These are phyloP conservation scores for Claviceps lovelessii DNA, from an alignment of 2,329 filamentous ascomycete species.

Conservation along the genomic window DNA sequence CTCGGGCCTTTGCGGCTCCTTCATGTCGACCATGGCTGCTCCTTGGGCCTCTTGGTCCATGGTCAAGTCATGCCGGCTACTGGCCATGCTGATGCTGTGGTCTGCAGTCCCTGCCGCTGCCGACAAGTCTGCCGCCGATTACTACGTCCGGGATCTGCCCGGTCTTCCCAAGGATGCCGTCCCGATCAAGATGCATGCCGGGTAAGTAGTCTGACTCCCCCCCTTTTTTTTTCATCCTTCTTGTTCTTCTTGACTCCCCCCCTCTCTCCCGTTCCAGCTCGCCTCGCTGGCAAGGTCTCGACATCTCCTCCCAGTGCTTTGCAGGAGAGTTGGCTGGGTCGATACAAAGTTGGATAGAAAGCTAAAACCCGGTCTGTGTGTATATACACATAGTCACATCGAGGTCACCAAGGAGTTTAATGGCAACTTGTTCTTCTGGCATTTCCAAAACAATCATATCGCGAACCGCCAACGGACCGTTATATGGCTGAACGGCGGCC, in stretches of 20 bases:
- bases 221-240: too few species aligned
- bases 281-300: background rate
- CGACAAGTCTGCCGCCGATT: constrained; percentile 48
- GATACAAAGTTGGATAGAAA: background rate
- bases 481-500: constrained; percentile 93
- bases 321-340: background rate
- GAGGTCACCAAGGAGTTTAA: constrained; percentile 75
- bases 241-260: background rate
- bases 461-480: constrained; percentile 82
- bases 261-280: background rate
- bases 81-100: constrained; percentile 28
- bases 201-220: constrained; percentile 41
- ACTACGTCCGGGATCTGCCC: constrained; percentile 74
- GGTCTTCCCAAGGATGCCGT: constrained; percentile 61
- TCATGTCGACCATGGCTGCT: constrained; percentile 2
- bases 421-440: constrained; percentile 97
- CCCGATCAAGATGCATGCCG: constrained; percentile 92
- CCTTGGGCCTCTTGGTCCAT: background rate
- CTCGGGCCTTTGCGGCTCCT: background rate
- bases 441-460: constrained; percentile 90
- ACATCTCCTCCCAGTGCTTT: background rate
- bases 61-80: constrained; percentile 8
- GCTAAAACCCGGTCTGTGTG: background rate
- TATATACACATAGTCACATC: constrained; percentile 54
- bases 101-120: constrained; percentile 20